Base-by-base conservation (phyloP, 441 rosid genomes). In the Jatropha multifida region DNA sequence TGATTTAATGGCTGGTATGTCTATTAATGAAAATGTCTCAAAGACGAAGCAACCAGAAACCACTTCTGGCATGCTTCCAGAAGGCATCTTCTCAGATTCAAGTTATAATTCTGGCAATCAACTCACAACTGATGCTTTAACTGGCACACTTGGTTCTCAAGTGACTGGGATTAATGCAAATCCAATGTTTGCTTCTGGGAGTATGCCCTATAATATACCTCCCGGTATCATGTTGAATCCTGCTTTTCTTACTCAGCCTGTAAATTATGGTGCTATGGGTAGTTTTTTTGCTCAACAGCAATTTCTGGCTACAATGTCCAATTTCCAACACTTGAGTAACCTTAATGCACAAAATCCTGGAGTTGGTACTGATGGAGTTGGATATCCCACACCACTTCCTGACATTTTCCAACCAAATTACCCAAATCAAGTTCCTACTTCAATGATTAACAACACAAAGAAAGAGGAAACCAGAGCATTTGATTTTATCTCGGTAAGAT, bases 401-500 rank as follows among this genome's bases (percentile, higher is more conserved):
- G 98, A 95, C 87, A 81, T 96, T 65, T 96, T 96, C 86, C 97
- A 93, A 76, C 62, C 93, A 76, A 95, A 72, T 81, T 87, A 82
- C 59, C 85, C 82, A 18, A 84, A 83, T 81, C 97, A 89, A 83
- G 65, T 78, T 74, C 89, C 96, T 64, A 86, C 73, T 76, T 84
- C 94, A 69, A 72, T 81, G 38, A 83, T 86, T 89, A 91, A 85
- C 84, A 84, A 74, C 79, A 78, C 90, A 12, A 90, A 90, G 86
- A 96, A 91, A 77, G 97, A 92, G 87, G 99, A 92, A 5, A 90
- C 93, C 17, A 89, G 85, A 75, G 99, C 99, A 60, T 96, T 96
- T 64, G 99, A 96, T 81, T 96, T 96, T 84, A 94, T 96, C 81
- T 90, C 97, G 0, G 99, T 96, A 86, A 88, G 98, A 87, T 75